These are phyloP conservation scores for Russula foetens DNA, from an alignment of 768 basidiomycete species.

Conservation along the genomic window DNA sequence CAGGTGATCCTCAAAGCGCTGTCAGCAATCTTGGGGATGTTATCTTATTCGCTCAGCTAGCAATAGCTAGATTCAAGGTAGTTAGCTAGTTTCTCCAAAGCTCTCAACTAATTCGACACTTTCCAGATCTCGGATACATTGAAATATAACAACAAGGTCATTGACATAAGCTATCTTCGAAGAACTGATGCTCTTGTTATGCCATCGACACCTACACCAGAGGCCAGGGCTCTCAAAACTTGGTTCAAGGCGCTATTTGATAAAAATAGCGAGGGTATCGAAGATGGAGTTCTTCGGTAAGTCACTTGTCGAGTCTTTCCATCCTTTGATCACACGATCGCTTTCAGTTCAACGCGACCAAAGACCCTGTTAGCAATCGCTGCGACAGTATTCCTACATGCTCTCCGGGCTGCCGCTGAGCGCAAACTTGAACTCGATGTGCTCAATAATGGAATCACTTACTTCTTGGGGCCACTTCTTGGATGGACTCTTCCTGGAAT, in stretches of 20 bases:
- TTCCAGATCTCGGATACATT: slow-evolving; percentile 45
- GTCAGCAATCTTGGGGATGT: slow-evolving; percentile 71
- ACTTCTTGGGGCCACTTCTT: slow-evolving; percentile 64
- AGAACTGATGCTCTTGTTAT: slow-evolving; percentile 38
- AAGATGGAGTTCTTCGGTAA: slow-evolving; percentile 55
- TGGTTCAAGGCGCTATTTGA: slow-evolving; percentile 82
- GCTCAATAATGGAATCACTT: slow-evolving; percentile 67
- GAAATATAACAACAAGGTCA: slow-evolving; percentile 36
- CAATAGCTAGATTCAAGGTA: slow-evolving; percentile 58
- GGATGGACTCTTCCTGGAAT: slow-evolving; percentile 78
- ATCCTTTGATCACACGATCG: background rate
- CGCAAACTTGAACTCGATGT: slow-evolving; percentile 59
- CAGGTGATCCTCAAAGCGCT: slow-evolving; percentile 81
- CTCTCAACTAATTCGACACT: background rate
- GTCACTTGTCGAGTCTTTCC: background rate
- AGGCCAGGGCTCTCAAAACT: slow-evolving; percentile 31
- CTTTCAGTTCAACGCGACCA: slow-evolving; percentile 57
- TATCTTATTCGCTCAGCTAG: slow-evolving; percentile 66
- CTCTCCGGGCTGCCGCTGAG: slow-evolving; percentile 40
- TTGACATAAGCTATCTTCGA: slow-evolving; percentile 45
- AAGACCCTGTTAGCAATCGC: slow-evolving; percentile 59
- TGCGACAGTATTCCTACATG: slow-evolving; percentile 56
- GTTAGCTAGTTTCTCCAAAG: slow-evolving; percentile 13
- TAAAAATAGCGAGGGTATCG: slow-evolving; percentile 69
- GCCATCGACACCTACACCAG: slow-evolving; percentile 33